These are phyloP conservation scores for Lipomyces chichibuensis DNA, from an alignment of 805 yeast genomes.

Conservation along the genomic window DNA sequence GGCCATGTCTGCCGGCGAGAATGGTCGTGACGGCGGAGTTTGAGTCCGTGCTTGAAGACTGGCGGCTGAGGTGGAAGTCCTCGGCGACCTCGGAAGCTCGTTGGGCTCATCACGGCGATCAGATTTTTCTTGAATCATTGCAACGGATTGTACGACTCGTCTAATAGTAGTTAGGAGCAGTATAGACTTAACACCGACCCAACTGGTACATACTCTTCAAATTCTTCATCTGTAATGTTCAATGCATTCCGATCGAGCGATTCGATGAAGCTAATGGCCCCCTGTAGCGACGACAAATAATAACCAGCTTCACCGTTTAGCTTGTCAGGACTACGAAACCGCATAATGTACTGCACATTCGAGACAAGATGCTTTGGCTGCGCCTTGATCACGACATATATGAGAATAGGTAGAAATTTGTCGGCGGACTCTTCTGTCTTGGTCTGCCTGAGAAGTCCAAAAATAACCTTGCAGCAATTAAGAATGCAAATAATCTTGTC, in stretches of 20 bases:
- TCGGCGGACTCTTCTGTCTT: slow-evolving; percentile 85
- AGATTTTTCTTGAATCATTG: slow-evolving; percentile 50
- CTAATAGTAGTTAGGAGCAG: slow-evolving; percentile 11
- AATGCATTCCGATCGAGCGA: slow-evolving; percentile 60
- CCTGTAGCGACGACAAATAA: slow-evolving; percentile 85
- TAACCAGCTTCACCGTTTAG: slow-evolving; percentile 87
- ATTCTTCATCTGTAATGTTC: slow-evolving; percentile 64
- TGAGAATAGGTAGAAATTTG: slow-evolving; percentile 85
- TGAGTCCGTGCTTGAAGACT: slow-evolving; percentile 10
- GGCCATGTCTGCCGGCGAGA: slow-evolving; percentile 29
- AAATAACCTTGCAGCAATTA: slow-evolving; percentile 90
- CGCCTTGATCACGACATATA: slow-evolving; percentile 74
- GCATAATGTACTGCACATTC: slow-evolving; percentile 80
- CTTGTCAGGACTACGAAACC: slow-evolving; percentile 76
- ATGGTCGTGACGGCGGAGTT: slow-evolving; percentile 27
- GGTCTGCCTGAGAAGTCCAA: slow-evolving; percentile 75
- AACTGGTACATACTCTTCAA: slow-evolving; percentile 45
- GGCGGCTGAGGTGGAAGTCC: slow-evolving; percentile 36
- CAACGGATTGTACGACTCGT: slow-evolving; percentile 47
- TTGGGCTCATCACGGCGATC: slow-evolving; percentile 35
- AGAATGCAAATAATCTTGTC: slow-evolving; percentile 90
- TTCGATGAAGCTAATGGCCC: slow-evolving; percentile 80
- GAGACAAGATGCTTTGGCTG: slow-evolving; percentile 68
- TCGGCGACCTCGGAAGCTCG: slow-evolving; percentile 37
- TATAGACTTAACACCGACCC: not conserved